Conservation (phyloP, 1,139 yeast species). For the Debaryomycetaceae sp. region DNA sequence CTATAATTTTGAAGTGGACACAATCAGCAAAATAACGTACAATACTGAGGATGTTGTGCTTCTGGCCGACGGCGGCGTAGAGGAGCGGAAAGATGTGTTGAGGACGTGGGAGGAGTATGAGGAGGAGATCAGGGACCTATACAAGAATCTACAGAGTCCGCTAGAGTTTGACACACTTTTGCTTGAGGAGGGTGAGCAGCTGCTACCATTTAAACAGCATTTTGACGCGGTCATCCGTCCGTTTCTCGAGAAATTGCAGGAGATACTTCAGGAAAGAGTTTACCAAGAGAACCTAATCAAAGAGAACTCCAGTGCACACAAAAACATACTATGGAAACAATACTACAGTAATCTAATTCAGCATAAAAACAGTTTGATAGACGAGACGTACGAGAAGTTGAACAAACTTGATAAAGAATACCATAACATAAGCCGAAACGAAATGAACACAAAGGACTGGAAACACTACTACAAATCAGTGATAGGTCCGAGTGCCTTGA, state of each 20-base stretch:
- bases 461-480: slow-evolving; percentile 32
- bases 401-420: slow-evolving; percentile 25
- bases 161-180: slow-evolving; percentile 29
- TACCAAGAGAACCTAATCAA: slow-evolving; percentile 27
- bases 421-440: slow-evolving; percentile 16
- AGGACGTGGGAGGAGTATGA: slow-evolving; percentile 26
- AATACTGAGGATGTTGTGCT: slow-evolving; percentile 32
- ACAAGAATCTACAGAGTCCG: slow-evolving; percentile 32
- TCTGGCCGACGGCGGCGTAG: slow-evolving; percentile 13
- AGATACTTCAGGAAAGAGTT: slow-evolving; percentile 26
- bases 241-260: slow-evolving; percentile 22
- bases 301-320: slow-evolving; percentile 21
- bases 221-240: slow-evolving; percentile 26
- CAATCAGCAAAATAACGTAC: slow-evolving; percentile 29
- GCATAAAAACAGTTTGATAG: slow-evolving; percentile 19
- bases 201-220: slow-evolving; percentile 27
- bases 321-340: slow-evolving; percentile 34
- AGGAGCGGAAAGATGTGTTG: slow-evolving; percentile 17
- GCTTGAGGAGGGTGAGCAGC: slow-evolving; percentile 6
- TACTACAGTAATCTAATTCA: slow-evolving; percentile 22
- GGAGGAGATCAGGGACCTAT: slow-evolving; percentile 25
- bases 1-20: slow-evolving; percentile 31
- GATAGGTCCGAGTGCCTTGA: slow-evolving; percentile 17
- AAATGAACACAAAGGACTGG: slow-evolving; percentile 12
- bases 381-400: slow-evolving; percentile 23